phyloP scores from a whole-genome alignment of 371 early-diverging fungal species.

The Zancudomyces culisetae region DNA sequence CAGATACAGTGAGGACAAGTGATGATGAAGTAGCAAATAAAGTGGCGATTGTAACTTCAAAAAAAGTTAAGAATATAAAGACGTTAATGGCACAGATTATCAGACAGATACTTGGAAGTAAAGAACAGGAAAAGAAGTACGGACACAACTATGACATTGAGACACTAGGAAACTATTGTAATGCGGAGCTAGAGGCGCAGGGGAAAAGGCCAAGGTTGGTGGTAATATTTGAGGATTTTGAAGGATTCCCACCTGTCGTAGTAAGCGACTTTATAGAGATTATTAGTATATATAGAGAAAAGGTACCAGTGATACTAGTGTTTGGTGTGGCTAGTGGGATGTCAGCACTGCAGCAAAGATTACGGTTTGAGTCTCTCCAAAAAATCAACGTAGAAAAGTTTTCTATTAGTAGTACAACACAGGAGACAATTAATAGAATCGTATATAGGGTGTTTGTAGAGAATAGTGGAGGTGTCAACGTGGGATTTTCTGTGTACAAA shows the following conservation, averaged over 20 bases:
- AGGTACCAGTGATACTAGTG: slow-evolving; percentile 58
- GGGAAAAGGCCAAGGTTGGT: slow-evolving; percentile 18
- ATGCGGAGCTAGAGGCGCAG: background rate
- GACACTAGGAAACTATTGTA: background rate
- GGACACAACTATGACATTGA: background rate
- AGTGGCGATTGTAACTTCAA: background rate
- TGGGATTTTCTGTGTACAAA: slow-evolving; percentile 48
- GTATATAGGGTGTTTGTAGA: slow-evolving; percentile 39
- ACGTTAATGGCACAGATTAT: background rate
- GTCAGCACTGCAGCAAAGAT: slow-evolving; percentile 58
- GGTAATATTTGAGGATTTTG: slow-evolving; percentile 68
- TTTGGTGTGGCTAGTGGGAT: slow-evolving; percentile 70
- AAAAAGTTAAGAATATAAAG: background rate
- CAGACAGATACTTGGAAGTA: background rate
- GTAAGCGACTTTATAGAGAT: slow-evolving; percentile 57
- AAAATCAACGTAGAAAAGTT: slow-evolving; percentile 59
- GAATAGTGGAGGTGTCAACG: slow-evolving; percentile 28
- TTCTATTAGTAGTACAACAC: slow-evolving; percentile 48
- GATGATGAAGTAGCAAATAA: background rate
- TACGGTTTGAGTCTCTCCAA: slow-evolving; percentile 43
- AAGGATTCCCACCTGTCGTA: slow-evolving; percentile 49
- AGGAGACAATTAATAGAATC: slow-evolving; percentile 55
- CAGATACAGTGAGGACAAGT: background rate
- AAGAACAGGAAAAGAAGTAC: background rate
- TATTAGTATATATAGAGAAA: slow-evolving; percentile 38